A percentile compares a stretch with the other conserved stretches of the same genome.
Conservation (phyloP, 176 grass and related monocot species). For the Musa beccarii region DNA sequence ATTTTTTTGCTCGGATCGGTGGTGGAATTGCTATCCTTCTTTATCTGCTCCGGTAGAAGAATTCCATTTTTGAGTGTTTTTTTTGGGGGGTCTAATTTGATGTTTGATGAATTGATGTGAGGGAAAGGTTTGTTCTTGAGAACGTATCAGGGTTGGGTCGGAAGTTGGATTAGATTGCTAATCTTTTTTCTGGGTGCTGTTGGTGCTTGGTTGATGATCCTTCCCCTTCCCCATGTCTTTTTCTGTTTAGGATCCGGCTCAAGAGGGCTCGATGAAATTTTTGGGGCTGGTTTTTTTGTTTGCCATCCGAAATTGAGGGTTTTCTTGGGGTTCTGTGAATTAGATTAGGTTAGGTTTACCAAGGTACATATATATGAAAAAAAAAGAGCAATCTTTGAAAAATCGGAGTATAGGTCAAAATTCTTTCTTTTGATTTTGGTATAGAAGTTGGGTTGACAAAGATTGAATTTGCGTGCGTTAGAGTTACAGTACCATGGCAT, state of each 20-base stretch:
- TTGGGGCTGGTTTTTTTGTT: constrained; percentile 2
- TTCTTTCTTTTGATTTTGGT: neutral
- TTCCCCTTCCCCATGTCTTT: neutral
- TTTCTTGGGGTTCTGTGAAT: neutral
- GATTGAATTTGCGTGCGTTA: neutral
- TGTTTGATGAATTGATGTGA: neutral
- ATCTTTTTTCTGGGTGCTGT: neutral
- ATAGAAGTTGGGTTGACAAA: neutral
- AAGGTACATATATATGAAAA: neutral
- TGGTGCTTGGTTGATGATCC: neutral
- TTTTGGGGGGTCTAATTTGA: neutral
- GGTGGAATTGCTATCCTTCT: too few relatives aligned
- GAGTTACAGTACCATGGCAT: neutral
- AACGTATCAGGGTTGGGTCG: neutral
- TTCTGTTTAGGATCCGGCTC: neutral
- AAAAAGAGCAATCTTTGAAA: neutral
- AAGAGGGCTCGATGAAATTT: neutral
- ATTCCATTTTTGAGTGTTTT: neutral
- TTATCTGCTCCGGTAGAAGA: neutral
- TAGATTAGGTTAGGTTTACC: neutral
- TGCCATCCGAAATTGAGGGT: constrained; percentile 13
- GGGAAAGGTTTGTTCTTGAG: neutral
- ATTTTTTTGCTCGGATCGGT: neutral
- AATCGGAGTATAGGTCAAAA: too few relatives aligned
- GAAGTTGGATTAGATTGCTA: neutral